Base-by-base conservation (phyloP, 805 yeast species). In the Tetrapisispora namnaoensis region DNA sequence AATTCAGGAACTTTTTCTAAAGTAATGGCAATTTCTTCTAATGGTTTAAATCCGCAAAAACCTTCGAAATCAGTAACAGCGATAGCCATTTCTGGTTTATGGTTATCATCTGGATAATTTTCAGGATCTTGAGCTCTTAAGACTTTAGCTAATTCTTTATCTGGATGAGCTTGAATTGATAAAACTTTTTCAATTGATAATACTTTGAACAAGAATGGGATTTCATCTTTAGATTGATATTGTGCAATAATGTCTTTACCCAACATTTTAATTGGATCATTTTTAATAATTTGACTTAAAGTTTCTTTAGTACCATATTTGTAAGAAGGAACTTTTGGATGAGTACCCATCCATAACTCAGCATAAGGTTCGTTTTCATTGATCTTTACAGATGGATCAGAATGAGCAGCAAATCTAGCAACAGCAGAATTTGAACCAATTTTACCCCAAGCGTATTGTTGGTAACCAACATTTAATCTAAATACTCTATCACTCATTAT, bases 81-180 rank as follows among this genome's bases (percentile, higher is more conserved):
- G 62, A 93, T 80, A 45, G 99, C 98, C 99, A 93, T 93, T 69
- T 93, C 99, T n/a, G 99, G 99, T 73, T 93, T 93, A 71, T 93
- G 99, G 73, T 93, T 93, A 66, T 83, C 95, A 70, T 93, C 99
- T 3, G 98, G 98, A 67, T 93, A 93, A 70, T 93, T 86, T 60
- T 81, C 80, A 49, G 99, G 98, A 70, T 93, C 98, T 28, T 74
- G 69, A 17, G 76, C 76, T 62, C 85, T 95, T 59, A 93, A 75
- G 54, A 79, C 78, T 43, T 76, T 79, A 37, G 85, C 99, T 50
- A 93, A 74, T 14, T 74, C 66, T 72, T 93, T 93, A 71, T 93
- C 97, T 28, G 99, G 99, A 65, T 93, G 99, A 20, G 99, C 98
- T 71, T 93, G 99, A 66, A 93, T 91, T 18, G 93, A 82, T 60